phyloP scores from a whole-genome alignment of 345 rosid genomes.

The Gossypium arboreum region DNA sequence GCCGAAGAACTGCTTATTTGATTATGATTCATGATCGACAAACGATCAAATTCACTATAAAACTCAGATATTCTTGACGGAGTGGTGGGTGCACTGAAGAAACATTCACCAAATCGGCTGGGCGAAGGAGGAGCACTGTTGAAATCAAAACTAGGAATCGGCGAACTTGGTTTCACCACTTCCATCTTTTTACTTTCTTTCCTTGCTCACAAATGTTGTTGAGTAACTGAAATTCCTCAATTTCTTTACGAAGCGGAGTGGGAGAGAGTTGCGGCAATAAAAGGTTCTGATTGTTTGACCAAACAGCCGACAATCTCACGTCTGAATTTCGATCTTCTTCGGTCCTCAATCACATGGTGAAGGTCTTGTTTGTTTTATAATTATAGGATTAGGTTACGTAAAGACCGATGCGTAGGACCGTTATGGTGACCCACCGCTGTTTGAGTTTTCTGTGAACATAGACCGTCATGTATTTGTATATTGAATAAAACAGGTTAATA shows the following conservation, averaged over 20 bases:
- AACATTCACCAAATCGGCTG: slow-evolving; percentile 45
- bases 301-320: too few relatives aligned
- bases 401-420: not conserved
- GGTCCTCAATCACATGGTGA: too few relatives aligned
- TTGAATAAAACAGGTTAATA: not conserved
- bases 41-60: slow-evolving; percentile 41
- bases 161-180: slow-evolving; percentile 37
- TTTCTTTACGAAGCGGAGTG: too few relatives aligned
- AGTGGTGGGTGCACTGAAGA: slow-evolving; percentile 74
- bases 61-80: slow-evolving; percentile 59
- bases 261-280: too few relatives aligned
- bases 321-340: too few relatives aligned
- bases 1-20: slow-evolving; percentile 16
- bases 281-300: too few relatives aligned
- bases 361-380: too few relatives aligned
- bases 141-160: slow-evolving; percentile 48
- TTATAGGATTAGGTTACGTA: not conserved
- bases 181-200: slow-evolving; percentile 27
- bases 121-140: slow-evolving; percentile 69
- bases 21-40: slow-evolving; percentile 6
- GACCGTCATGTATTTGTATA: slow-evolving; percentile 1
- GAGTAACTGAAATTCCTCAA: too few relatives aligned
- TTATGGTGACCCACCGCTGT: not conserved
- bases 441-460: slow-evolving; percentile 19
- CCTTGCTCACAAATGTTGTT: too few relatives aligned